Percentiles rank a stretch among this genome's conserved stretches.
These are phyloP conservation scores for Scalesia atractyloides DNA, from an alignment of 129 eudicot species.

Conservation along the genomic window DNA sequence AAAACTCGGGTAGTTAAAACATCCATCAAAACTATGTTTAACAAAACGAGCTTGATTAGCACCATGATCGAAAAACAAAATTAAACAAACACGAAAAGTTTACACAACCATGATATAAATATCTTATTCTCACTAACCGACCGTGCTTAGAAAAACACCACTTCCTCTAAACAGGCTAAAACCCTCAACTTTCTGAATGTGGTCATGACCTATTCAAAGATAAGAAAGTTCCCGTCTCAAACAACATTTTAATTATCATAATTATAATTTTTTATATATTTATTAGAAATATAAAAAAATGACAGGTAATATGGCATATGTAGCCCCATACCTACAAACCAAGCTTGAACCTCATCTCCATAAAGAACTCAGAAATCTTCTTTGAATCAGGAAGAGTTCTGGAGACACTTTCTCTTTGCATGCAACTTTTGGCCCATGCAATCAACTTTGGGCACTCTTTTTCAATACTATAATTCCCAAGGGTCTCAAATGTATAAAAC, in stretches of 20 bases:
- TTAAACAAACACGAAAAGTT: not conserved
- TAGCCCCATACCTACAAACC: conserved; percentile 3
- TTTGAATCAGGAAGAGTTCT: conserved; percentile 28
- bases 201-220: not conserved
- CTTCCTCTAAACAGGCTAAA: not conserved
- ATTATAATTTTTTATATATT: too few relatives aligned
- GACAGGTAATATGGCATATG: not conserved
- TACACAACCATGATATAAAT: not conserved
- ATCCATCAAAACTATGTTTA: not conserved
- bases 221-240: not conserved
- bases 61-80: not conserved
- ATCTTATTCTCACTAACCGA: not conserved
- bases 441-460: conserved; percentile 41
- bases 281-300: too few relatives aligned
- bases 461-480: conserved; percentile 38
- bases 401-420: conserved; percentile 38
- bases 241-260: not conserved
- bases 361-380: conserved; percentile 26
- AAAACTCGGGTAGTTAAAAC: not conserved
- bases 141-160: not conserved
- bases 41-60: not conserved
- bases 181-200: not conserved
- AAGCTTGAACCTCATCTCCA: conserved; percentile 2
- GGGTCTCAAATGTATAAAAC: conserved; percentile 39
- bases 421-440: conserved; percentile 47